A percentile compares a stretch with the other conserved stretches of the same genome.
Evolutionary conservation across 2,329 filamentous ascomycete genomes (phyloP).

Genomic region (Hymenoscyphus linearis): DNA sequence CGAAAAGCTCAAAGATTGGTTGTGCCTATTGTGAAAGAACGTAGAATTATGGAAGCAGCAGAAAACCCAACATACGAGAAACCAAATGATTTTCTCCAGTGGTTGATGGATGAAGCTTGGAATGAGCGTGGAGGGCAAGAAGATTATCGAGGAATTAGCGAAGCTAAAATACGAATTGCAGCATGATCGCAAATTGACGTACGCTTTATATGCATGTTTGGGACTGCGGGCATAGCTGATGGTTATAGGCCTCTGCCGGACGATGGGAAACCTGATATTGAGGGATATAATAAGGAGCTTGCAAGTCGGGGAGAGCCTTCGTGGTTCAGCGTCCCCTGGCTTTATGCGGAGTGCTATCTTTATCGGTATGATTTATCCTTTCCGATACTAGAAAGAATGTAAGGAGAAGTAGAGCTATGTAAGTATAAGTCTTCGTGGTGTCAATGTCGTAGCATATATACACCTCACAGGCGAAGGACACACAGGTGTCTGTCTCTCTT

Average conservation of each 20-base stretch:
- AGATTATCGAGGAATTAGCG: slow-evolving; percentile 72
- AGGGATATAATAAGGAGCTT: slow-evolving; percentile 80
- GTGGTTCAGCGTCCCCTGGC: slow-evolving; percentile 85
- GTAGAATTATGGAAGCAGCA: too few species aligned
- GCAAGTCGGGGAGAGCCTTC: slow-evolving; percentile 64
- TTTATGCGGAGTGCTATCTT: slow-evolving; percentile 91
- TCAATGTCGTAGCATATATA: too few species aligned
- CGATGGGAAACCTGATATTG: slow-evolving; percentile 48
- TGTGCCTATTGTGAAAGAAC: too few species aligned
- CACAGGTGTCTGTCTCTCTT: too few species aligned
- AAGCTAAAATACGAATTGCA: slow-evolving; percentile 91
- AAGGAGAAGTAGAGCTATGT: not conserved
- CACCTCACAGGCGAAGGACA: too few species aligned
- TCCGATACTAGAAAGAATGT: not conserved
- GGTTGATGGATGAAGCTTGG: too few species aligned
- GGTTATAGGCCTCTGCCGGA: slow-evolving; percentile 42
- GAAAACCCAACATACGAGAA: too few species aligned
- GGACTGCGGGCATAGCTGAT: slow-evolving; percentile 44
- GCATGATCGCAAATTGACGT: slow-evolving; percentile 78
- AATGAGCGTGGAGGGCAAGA: slow-evolving; percentile 90
- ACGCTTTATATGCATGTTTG: slow-evolving; percentile 30
- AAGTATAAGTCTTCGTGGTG: too few species aligned
- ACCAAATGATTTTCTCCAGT: too few species aligned
- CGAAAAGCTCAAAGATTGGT: too few species aligned
- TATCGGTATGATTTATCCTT: slow-evolving; percentile 50